Conservation (phyloP, 352 stramenopile genomes). For the Phytopythium kandeliae region DNA sequence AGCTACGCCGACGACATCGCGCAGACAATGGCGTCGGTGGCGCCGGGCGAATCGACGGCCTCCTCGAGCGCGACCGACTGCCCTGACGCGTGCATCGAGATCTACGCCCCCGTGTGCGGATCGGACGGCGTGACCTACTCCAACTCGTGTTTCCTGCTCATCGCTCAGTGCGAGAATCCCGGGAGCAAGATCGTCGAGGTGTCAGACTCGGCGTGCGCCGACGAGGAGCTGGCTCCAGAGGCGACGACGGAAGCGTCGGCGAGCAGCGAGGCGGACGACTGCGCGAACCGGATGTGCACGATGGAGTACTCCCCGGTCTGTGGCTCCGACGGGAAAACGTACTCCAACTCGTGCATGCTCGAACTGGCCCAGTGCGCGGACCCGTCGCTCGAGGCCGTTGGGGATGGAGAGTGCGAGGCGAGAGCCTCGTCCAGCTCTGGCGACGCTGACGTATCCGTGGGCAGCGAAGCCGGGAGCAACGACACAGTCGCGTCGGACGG, state of each 20-base stretch:
- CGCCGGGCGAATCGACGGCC: conserved; percentile 8
- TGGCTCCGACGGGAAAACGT: conserved; percentile 35
- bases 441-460: background rate
- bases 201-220: conserved; percentile 16
- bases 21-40: conserved; percentile 7
- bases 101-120: conserved; percentile 30
- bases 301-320: conserved; percentile 27
- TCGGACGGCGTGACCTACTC: conserved; percentile 28
- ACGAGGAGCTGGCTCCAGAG: background rate
- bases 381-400: conserved; percentile 9
- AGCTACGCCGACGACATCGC: background rate
- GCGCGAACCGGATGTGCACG: conserved; percentile 17
- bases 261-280: conserved; percentile 8
- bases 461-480: background rate
- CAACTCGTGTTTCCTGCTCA: conserved; percentile 33
- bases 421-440: conserved; percentile 5
- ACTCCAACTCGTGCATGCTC: conserved; percentile 31
- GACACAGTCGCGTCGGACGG: background rate
- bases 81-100: conserved; percentile 28
- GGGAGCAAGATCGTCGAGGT: conserved; percentile 14
- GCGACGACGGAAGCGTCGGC: background rate
- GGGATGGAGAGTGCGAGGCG: conserved; percentile 17
- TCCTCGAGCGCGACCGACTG: conserved; percentile 10
- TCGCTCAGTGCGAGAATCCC: conserved; percentile 25
- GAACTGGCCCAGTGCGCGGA: conserved; percentile 18